phyloP scores from a whole-genome alignment of 176 grass and related monocot species.

The Juncus inflexus region DNA sequence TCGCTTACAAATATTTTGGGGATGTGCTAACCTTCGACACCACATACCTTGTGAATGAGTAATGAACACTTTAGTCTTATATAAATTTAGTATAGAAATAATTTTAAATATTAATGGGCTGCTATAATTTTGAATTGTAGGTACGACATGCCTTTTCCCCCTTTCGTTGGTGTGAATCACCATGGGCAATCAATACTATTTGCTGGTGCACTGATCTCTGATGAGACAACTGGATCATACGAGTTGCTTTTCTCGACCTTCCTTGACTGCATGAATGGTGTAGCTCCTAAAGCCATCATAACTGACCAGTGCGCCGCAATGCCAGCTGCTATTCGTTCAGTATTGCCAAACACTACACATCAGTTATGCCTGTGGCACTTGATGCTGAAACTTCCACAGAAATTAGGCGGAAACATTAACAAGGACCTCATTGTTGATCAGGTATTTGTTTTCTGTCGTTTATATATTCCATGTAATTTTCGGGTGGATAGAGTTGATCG shows the following conservation, averaged over 20 bases:
- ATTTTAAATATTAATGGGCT: too few relatives aligned
- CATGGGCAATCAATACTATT: slow-evolving; percentile 81
- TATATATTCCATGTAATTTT: too few relatives aligned
- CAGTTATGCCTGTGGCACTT: slow-evolving; percentile 79
- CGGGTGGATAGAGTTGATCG: too few relatives aligned
- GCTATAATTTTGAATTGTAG: slow-evolving; percentile 19
- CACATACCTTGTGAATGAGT: too few relatives aligned
- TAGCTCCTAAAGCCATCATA: slow-evolving; percentile 73
- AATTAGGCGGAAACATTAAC: slow-evolving; percentile 38
- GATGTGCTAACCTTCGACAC: slow-evolving; percentile 9
- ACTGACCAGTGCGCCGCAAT: slow-evolving; percentile 71
- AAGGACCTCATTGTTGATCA: too few relatives aligned
- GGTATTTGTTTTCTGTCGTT: too few relatives aligned
- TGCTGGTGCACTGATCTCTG: slow-evolving; percentile 66
- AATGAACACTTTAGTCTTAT: too few relatives aligned
- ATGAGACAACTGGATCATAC: slow-evolving; percentile 80
- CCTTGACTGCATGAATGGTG: slow-evolving; percentile 87
- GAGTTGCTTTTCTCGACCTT: slow-evolving; percentile 77
- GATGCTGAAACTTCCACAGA: slow-evolving; percentile 68
- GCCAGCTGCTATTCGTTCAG: slow-evolving; percentile 57
- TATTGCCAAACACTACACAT: slow-evolving; percentile 70
- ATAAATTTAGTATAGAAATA: too few relatives aligned
- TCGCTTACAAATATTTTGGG: background rate
- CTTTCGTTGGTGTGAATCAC: slow-evolving; percentile 82
- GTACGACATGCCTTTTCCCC: slow-evolving; percentile 80